A percentile compares a stretch with the other conserved stretches of the same genome.
Conservation (phyloP, 1,139 yeast genomes). For the Arxiozyma slooffiae region DNA sequence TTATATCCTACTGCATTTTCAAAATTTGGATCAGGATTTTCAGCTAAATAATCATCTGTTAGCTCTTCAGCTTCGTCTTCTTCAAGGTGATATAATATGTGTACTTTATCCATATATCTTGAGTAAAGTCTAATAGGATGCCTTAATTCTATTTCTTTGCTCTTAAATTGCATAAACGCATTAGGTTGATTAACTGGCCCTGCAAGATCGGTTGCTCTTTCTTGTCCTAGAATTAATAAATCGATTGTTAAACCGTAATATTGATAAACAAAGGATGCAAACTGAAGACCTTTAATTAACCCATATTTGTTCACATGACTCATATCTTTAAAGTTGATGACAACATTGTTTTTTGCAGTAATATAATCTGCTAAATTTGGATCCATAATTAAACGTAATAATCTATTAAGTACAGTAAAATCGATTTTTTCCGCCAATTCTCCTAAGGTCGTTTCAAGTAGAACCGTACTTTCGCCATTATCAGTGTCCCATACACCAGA, state of each 20-base stretch:
- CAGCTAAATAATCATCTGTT: conserved; percentile 64
- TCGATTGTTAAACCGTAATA: conserved; percentile 83
- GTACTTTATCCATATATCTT: conserved; percentile 74
- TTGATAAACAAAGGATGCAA: conserved; percentile 81
- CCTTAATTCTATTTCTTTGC: conserved; percentile 45
- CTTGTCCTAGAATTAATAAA: conserved; percentile 70
- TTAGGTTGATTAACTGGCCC: conserved; percentile 69
- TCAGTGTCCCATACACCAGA: conserved; percentile 67
- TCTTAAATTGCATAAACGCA: conserved; percentile 63
- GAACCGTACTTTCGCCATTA: conserved; percentile 71
- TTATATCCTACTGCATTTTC: conserved; percentile 82
- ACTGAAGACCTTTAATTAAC: conserved; percentile 76
- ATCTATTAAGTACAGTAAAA: conserved; percentile 71
- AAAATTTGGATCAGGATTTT: conserved; percentile 86
- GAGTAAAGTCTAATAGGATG: conserved; percentile 76
- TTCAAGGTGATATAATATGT: conserved; percentile 66
- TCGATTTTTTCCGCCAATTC: conserved; percentile 80
- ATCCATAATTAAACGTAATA: conserved; percentile 73
- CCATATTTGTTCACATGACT: conserved; percentile 87
- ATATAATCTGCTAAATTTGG: conserved; percentile 91
- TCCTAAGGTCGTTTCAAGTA: conserved; percentile 64
- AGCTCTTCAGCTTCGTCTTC: conserved; percentile 67
- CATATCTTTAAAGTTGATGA: conserved; percentile 86
- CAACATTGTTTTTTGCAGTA: conserved; percentile 81
- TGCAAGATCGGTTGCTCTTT: conserved; percentile 80